A percentile compares a stretch with the other conserved stretches of the same genome.
phyloP scores from a whole-genome alignment of 2,329 filamentous ascomycete genomes.

The Lachnellula cervina region DNA sequence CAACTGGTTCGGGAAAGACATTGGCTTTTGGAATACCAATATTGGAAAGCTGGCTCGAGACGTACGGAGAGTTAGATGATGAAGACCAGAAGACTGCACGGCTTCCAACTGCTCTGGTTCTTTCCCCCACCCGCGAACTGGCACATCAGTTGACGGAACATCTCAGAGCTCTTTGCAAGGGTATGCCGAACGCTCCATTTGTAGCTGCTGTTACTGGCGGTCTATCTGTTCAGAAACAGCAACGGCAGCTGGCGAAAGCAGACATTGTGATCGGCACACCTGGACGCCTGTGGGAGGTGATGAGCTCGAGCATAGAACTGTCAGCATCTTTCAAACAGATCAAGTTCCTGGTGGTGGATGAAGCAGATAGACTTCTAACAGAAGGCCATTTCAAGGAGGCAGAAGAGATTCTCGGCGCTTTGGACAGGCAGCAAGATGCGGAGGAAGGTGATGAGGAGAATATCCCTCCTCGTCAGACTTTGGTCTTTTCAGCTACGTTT shows the following conservation, averaged over 20 bases:
- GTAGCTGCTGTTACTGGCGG: constrained; percentile 91
- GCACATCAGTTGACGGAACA: constrained; percentile 88
- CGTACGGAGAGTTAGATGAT: constrained; percentile 37
- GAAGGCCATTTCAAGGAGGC: constrained; percentile 95
- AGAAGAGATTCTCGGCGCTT: constrained; percentile 75
- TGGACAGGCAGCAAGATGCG: constrained; percentile 60
- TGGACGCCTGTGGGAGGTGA: constrained; percentile 88
- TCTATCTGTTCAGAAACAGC: constrained; percentile 90
- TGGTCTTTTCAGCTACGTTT: constrained; percentile 96
- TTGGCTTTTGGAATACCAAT: constrained; percentile 93
- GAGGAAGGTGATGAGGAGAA: constrained; percentile 43
- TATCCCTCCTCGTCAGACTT: constrained; percentile 63
- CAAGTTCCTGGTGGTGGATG: constrained; percentile 83
- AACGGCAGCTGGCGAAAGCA: constrained; percentile 74
- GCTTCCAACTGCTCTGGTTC: constrained; percentile 67
- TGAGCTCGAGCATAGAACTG: constrained; percentile 68
- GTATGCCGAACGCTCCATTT: constrained; percentile 56
- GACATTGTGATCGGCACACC: constrained; percentile 94
- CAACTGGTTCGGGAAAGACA: constrained; percentile 95
- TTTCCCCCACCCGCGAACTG: constrained; percentile 89
- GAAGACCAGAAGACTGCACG: constrained; percentile 35
- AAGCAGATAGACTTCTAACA: constrained; percentile 86
- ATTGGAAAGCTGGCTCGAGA: constrained; percentile 71
- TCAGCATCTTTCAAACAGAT: constrained; percentile 68
- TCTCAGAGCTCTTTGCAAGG: constrained; percentile 66